phyloP scores from a whole-genome alignment of 2,329 filamentous ascomycete genomes.

The Verticillium nonalfalfae region DNA sequence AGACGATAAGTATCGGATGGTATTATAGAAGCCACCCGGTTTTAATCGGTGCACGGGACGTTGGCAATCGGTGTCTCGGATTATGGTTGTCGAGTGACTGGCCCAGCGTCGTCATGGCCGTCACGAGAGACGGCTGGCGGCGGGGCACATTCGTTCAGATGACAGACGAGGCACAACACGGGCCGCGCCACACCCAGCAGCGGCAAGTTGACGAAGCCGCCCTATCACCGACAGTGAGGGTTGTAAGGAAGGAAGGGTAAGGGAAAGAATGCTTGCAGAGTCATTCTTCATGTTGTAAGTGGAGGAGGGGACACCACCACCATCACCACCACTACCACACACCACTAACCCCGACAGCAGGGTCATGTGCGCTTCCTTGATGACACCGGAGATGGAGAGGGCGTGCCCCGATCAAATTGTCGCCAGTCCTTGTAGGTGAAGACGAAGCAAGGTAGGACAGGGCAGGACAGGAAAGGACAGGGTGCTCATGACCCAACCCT shows the following conservation, averaged over 20 bases:
- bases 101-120: neutral
- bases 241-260: neutral
- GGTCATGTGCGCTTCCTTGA: neutral
- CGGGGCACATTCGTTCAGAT: neutral
- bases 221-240: neutral
- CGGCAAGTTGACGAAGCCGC: neutral
- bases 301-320: neutral
- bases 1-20: neutral
- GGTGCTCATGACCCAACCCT: neutral
- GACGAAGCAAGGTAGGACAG: neutral
- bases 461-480: neutral
- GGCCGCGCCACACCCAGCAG: neutral
- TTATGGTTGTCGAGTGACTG: conserved; percentile 1
- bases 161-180: neutral
- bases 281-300: neutral
- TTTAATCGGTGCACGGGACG: neutral
- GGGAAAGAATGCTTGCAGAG: no score
- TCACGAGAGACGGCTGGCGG: neutral
- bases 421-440: neutral
- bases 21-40: neutral
- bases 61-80: neutral
- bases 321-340: no score
- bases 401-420: neutral
- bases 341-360: neutral
- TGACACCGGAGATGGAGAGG: neutral